Evolutionary conservation across 192 early-diverging fungal species (phyloP), one percentile per base, ranked within the genome.

Genomic region (Dissophora ornata): DNA sequence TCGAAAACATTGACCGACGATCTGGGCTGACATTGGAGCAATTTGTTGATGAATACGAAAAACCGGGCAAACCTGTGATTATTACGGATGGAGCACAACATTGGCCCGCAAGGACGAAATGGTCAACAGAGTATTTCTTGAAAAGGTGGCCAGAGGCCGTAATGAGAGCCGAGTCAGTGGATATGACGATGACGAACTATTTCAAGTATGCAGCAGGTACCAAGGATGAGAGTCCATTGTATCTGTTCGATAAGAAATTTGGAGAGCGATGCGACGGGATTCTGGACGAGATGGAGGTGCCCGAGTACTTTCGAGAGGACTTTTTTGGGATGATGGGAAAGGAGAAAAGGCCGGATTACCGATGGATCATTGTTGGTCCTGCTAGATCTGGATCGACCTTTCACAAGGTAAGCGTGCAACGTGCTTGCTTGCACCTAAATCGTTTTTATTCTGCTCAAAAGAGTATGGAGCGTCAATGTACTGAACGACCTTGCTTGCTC

Each of bases 281-380:
- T 21, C 16, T 79, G 33, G 60, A 82, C 2, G 90, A 89, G 53
- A 89, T 86, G 56, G 50, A 63, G 24, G 84, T 91, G 13, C 90
- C 90, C 5, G 53, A 57, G 18, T 90, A 90, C 63, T 92, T 91
- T 79, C 33, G 52, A 19, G 82, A 87, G 47, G 91, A 92, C 65
- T 79, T 90, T 54, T 91, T 92, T 62, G 59, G 55, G 28, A 65
- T 90, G 40, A 67, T 92, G 46, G 81, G 80, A 3, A 78, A 84
- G 11, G n/a, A n/a, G n/a, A 42, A 78, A 25, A 57, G 90, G 18
- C 91, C 91, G 12, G 90, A 91, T 67, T 90, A 88, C 49, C 67
- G 86, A 24, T 92, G 91, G 91, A 26, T 92, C 9, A 90, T 92
- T 49, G 75, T 91, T 10, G 90, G 91, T 10, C 91, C 91, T 48